These are phyloP conservation scores for Digitaria exilis DNA, from an alignment of 202 grass and related monocot species.

Conservation along the genomic window DNA sequence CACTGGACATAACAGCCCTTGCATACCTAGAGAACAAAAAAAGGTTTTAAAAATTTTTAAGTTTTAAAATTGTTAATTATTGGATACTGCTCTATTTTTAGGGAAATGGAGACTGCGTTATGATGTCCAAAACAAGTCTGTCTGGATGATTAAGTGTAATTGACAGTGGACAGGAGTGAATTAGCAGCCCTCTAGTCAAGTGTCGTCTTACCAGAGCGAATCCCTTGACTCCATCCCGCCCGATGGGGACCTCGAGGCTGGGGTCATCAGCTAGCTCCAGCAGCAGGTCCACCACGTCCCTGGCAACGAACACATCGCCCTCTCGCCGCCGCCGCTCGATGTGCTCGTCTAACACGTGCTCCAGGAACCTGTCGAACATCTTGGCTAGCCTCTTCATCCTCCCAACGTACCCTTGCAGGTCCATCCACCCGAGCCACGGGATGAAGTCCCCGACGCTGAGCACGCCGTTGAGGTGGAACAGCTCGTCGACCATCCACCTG, in stretches of 20 bases:
- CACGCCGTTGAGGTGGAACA: not conserved
- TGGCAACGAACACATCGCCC: not conserved
- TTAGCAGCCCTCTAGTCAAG: too few relatives aligned
- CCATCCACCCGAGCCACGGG: not conserved
- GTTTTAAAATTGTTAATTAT: too few relatives aligned
- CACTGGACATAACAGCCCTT: not conserved
- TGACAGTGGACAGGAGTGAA: too few relatives aligned
- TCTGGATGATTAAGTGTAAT: too few relatives aligned
- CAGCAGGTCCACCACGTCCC: not conserved
- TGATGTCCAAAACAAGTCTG: too few relatives aligned
- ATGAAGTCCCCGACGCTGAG: not conserved
- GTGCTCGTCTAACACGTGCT: slow-evolving; percentile 14
- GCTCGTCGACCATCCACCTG: not conserved
- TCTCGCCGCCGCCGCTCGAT: not conserved
- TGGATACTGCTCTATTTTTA: too few relatives aligned
- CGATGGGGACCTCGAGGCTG: slow-evolving; percentile 3
- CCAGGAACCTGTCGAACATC: slow-evolving; percentile 5
- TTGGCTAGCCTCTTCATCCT: slow-evolving; percentile 1
- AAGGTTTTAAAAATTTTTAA: too few relatives aligned
- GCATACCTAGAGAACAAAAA: too few relatives aligned
- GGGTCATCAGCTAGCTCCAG: not conserved
- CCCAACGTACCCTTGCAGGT: not conserved
- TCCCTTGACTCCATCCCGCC: not conserved
- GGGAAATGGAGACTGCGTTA: too few relatives aligned
- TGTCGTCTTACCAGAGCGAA: not conserved